Base-by-base conservation (phyloP, 257 asterid genomes). In the Solanum clarkiae region DNA sequence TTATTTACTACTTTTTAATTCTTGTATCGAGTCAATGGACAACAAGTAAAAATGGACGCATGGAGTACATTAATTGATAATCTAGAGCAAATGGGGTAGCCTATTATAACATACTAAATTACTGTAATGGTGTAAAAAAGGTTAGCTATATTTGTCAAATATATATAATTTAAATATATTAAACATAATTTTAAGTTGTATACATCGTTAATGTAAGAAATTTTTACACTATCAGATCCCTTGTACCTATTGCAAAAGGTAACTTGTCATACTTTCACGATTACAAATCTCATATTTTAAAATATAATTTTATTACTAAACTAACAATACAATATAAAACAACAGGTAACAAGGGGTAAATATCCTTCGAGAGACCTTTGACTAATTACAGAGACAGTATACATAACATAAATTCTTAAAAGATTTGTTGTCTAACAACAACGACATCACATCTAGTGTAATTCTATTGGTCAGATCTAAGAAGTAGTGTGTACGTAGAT, bases 401-500 rank as follows among this genome's bases (percentile, higher is more conserved):
- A 7, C 1, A 29, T 66, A 66, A 66, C n/a, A 29, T 66, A 3
- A 66, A 66, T 12, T 29, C n/a, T 29, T 29, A 29, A 17, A 12
- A 24, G 10, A 63, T 63, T 63, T 63, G 3, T 63, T 63, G 42
- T 63, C 26, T 57, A 60, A 59, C 32, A 59, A 10, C 1, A 60
- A 60, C 36, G 1, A 3, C 2, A 0, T 12, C 8, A 22, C 22
- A 62, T 22, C 6, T 0, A 22, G 9, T 22, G 17, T 62, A 62
- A 62, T 62, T 5, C 1, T 10, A 62, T 4, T 10, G 15, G 9
- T 5, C 8, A 7, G 5, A 5, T 22, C 0, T 22, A 9, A 4
- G 2, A 0, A 22, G 2, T 22, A 5, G 24, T 11, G 17, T 22
- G 1, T 5, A 60, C 7, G 3, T 0, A 11, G 1, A 62, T 0